Base-by-base conservation (phyloP, 257 asterid species). In the Striga asiatica region DNA sequence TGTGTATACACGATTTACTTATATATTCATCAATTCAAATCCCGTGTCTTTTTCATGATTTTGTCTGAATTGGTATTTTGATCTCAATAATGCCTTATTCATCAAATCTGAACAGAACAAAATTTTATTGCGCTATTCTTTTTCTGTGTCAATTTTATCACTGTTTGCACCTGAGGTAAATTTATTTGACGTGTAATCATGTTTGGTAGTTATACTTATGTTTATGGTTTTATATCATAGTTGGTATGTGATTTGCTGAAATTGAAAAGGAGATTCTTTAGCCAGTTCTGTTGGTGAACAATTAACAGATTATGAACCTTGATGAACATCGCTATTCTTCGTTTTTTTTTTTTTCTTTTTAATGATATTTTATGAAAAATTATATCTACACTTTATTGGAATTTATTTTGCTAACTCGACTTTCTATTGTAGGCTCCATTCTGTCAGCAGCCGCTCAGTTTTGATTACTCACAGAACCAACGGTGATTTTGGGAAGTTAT, bases 371-470 rank as follows among this genome's bases (percentile, higher is more conserved):
- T n/a, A n/a, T n/a, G n/a, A n/a, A n/a, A n/a, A n/a, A n/a, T n/a
- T n/a, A n/a, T n/a, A n/a, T n/a, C n/a, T n/a, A n/a, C n/a, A n/a
- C n/a, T n/a, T 3, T 23, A 5, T 53, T 32, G 45, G 37, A 24
- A 47, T 17, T 50, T 14, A 34, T 22, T 14, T 48, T 16, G n/a
- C 42, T 56, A 10, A 52, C 41, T 6, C n/a, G 0, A 11, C 61
- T 47, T n/a, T 56, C 47, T 64, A 25, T 56, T 74, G 72, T 69
- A 92, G 99, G 84, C 84, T 13, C 83, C 97, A 53, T 72, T 80
- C 71, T 77, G 75, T 70, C 99, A 81, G 86, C 99, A 88, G 73
- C 99, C 97, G 27, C 78, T 88, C 52, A 88, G 93, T 56, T 92
- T 92, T 47, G 95, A 79, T 63, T 81, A 81, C 79, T 67, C 83